A percentile compares a stretch with the other conserved stretches of the same genome.
These are phyloP conservation scores for Naganishia liquefaciens DNA, from an alignment of 1,284 basidiomycete species.

Conservation along the genomic window DNA sequence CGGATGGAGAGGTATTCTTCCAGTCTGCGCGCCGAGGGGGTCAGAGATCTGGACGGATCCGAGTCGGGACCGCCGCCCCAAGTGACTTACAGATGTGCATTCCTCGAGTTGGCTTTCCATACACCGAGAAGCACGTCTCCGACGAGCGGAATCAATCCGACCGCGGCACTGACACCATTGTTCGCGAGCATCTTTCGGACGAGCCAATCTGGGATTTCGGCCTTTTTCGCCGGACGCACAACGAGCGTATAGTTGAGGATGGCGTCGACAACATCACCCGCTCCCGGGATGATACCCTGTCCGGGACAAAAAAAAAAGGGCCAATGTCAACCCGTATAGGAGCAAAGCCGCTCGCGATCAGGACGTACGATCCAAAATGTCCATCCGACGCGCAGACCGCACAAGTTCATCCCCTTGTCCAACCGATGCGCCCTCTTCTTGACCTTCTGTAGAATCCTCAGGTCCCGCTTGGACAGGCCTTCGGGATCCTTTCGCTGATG, in stretches of 20 bases:
- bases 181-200: slow-evolving; percentile 73
- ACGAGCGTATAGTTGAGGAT: slow-evolving; percentile 71
- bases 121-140: slow-evolving; percentile 73
- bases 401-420: slow-evolving; percentile 83
- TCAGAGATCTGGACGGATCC: too few species aligned
- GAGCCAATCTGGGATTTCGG: slow-evolving; percentile 67
- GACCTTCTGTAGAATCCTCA: slow-evolving; percentile 72
- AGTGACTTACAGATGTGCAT: slow-evolving; percentile 60
- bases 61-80: too few species aligned
- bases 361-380: slow-evolving; percentile 64
- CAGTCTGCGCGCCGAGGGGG: slow-evolving; percentile 38
- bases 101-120: slow-evolving; percentile 88
- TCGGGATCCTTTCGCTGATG: slow-evolving; percentile 69
- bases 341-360: too few species aligned
- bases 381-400: slow-evolving; percentile 85
- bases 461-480: slow-evolving; percentile 75
- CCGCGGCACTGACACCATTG: slow-evolving; percentile 68
- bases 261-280: slow-evolving; percentile 50
- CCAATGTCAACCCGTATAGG: too few species aligned
- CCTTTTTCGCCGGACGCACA: slow-evolving; percentile 69
- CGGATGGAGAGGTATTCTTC: slow-evolving; percentile 50
- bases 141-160: slow-evolving; percentile 74
- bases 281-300: slow-evolving; percentile 50
- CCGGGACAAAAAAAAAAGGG: too few species aligned
- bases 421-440: slow-evolving; percentile 80